Evolutionary conservation across 768 basidiomycete genomes (phyloP), one percentile per base, ranked within the genome.

Genomic region (Mycena amicta): DNA sequence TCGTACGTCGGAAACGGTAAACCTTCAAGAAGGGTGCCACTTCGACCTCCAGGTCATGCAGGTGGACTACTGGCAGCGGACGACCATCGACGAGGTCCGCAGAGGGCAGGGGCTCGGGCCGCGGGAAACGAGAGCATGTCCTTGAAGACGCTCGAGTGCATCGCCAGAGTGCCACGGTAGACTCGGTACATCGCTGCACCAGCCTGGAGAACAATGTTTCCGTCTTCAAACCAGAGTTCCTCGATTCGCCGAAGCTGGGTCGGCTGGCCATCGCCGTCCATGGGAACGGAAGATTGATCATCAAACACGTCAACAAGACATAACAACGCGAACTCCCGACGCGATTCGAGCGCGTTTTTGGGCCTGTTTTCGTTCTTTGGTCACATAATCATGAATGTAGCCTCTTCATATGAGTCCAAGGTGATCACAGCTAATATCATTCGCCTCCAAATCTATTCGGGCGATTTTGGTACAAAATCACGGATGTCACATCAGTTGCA

Each of bases 211-310:
- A 66, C 46, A 8, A 66, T 43, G 39, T 49, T 66, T 1, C 62
- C 65, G 29, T 66, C 65, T 15, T 58, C 52, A 25, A 66, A 66
- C 62, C 62, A 66, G 15, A 61, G 52, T 56, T 45, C 43, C 13
- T 6, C 43, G 43, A 45, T 23, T 6, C 43, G 43, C 5, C 20
- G 43, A 23, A 45, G 43, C 43, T 15, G 15, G 13, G 20, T 6
- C 43, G 43, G 33, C 33, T n/a, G n/a, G n/a, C 18, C 18, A 18
- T 37, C 33, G 8, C 5, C 43, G 13, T 45, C 43, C 43, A 45
- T 45, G 43, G 43, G 33, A 37, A 37, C 8, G 33, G 33, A 8
- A 37, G 18, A 18, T 8, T 37, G 33, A 8, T 8, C 33, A 18
- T 37, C 11, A 18, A 8, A 37, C 33, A 18, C 18, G 33, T 37